Conservation (phyloP, 129 eudicot species). For the Arctium minus region DNA sequence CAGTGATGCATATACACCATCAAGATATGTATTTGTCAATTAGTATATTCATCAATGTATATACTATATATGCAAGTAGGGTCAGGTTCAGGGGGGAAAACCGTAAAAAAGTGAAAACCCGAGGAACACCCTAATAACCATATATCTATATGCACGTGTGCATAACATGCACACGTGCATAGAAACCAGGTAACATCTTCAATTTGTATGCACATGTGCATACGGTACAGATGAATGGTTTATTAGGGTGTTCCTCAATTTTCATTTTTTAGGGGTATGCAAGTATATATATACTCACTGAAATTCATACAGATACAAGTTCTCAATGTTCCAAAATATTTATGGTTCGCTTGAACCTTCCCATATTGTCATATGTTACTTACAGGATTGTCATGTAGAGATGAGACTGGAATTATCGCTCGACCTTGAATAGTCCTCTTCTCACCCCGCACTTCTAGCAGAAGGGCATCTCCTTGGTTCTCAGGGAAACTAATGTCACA, state of each 20-base stretch:
- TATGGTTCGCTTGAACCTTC: neutral
- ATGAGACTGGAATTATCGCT: conserved; percentile 66
- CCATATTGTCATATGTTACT: conserved; percentile 16
- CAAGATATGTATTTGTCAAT: no score
- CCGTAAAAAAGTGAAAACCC: neutral
- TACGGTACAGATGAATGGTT: neutral
- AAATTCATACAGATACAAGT: no score
- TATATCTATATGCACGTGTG: neutral
- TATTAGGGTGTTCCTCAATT: neutral
- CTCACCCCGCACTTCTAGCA: conserved; percentile 65
- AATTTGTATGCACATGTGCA: neutral
- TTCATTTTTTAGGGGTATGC: neutral
- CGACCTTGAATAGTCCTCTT: conserved; percentile 75
- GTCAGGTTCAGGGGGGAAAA: neutral
- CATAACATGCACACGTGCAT: neutral
- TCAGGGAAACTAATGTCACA: conserved; percentile 73
- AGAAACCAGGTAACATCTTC: neutral
- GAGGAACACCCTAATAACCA: neutral
- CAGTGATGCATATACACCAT: no score
- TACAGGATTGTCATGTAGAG: conserved; percentile 70
- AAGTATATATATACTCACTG: neutral
- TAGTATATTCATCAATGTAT: no score
- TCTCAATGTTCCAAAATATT: neutral
- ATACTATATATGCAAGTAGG: no score
- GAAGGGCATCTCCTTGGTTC: conserved; percentile 81